Percentiles rank a stretch among this genome's conserved stretches.
Evolutionary conservation across 768 basidiomycete species (phyloP).

Genomic region (Crucibulum laeve): DNA sequence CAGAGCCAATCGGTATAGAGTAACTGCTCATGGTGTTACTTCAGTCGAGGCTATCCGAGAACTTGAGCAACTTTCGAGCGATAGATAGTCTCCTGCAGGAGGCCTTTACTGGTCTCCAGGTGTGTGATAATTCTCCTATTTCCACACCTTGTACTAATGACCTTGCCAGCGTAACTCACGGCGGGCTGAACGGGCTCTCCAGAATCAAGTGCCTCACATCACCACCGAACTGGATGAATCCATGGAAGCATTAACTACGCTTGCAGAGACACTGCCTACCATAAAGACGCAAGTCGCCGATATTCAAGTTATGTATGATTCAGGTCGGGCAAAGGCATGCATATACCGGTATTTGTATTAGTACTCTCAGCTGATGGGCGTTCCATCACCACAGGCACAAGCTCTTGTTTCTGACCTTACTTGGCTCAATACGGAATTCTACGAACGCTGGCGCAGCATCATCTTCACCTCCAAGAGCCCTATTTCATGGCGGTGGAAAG

Average conservation of each 20-base stretch:
- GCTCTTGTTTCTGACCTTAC: conserved; percentile 57
- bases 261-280: conserved; percentile 55
- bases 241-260: conserved; percentile 48
- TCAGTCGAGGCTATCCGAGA: conserved; percentile 63
- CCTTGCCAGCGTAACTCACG: conserved; percentile 47
- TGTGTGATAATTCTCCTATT: conserved; percentile 19
- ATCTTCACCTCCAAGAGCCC: conserved; percentile 72
- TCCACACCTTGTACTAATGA: background rate
- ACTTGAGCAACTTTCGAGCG: conserved; percentile 70
- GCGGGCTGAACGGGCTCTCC: conserved; percentile 55
- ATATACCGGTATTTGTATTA: background rate
- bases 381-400: conserved; percentile 44
- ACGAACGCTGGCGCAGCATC: conserved; percentile 68
- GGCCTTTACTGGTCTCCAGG: conserved; percentile 57
- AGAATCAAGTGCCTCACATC: conserved; percentile 59
- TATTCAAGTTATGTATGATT: conserved; percentile 65
- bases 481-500: conserved; percentile 69
- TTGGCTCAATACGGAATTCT: conserved; percentile 79
- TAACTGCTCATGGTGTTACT: conserved; percentile 3
- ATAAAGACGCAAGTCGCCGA: conserved; percentile 58
- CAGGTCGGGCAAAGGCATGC: conserved; percentile 62
- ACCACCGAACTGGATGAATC: conserved; percentile 58
- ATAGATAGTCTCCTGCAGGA: conserved; percentile 69
- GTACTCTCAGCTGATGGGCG: conserved; percentile 4
- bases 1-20: background rate